Evolutionary conservation across 2,329 filamentous ascomycete species (phyloP).

Genomic region (Colletotrichum acutatum): DNA sequence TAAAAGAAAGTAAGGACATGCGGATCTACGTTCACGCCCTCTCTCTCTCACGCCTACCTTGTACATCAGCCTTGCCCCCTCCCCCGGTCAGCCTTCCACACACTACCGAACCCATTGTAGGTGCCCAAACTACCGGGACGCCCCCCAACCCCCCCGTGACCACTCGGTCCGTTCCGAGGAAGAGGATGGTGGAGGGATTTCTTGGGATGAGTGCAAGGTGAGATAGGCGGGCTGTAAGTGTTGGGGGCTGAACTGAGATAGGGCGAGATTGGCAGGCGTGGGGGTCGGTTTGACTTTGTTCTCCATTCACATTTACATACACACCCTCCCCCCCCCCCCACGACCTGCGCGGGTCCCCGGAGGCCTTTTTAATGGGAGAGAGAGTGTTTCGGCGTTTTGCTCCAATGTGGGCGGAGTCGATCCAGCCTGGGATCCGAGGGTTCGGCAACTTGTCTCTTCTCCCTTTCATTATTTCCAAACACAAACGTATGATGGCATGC

Average conservation of each 20-base stretch:
- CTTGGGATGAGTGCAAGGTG: neutral
- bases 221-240: neutral
- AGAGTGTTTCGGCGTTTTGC: neutral
- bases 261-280: neutral
- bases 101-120: neutral
- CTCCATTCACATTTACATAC: neutral
- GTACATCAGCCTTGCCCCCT: neutral
- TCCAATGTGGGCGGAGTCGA: neutral
- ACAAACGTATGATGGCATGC: too few relatives aligned
- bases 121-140: neutral
- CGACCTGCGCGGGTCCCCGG: neutral
- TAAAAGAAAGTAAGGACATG: neutral
- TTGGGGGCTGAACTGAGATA: neutral
- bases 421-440: neutral
- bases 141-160: neutral
- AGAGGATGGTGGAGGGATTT: neutral
- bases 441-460: neutral
- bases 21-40: neutral
- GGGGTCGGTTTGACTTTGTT: neutral
- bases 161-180: conserved; percentile 23
- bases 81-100: neutral
- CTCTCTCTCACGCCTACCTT: neutral
- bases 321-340: neutral
- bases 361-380: neutral
- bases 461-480: too few relatives aligned